Base-by-base conservation (phyloP, 2,329 filamentous ascomycete species). In the Dissoconium aciculare region DNA sequence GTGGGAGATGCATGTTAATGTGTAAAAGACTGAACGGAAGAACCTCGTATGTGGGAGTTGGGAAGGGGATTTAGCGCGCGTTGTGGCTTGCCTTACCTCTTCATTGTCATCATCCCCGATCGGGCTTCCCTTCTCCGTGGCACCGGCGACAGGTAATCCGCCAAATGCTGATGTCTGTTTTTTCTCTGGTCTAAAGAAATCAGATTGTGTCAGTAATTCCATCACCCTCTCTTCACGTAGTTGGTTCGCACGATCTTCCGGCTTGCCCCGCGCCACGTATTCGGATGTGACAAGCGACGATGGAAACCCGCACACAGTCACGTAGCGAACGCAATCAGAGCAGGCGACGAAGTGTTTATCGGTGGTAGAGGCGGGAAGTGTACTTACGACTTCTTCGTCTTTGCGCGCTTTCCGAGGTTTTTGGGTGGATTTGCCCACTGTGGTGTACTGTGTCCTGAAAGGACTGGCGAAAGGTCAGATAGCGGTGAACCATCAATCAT, bases 111-210 rank as follows among this genome's bases (percentile, higher is more conserved):
- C 71, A 56, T 67, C 71, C 50, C 65, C 63, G 47, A 67, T 58
- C 42, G 74, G 71, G 51, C 69, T 70, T 54, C 64, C 69, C 43
- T 70, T 65, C 55, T 76, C 45, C 47, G 46, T 74, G 54, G 71
- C 73, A 60, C 66, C 66, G 44, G 64, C 58, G 47, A 71, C 70
- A 50, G 76, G 69, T 51, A 80, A 65, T 47, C 77, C 78, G 52
- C 74, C 75, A 44, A 73, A 69, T 41, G 71, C 70, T 44, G 73
- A 70, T 38, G 66, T 65, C 55, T 76, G 78, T 60, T 78, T 82
- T 62, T 85, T 85, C 55, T 77, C 67, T 26, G 79, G 79, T 43
- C 79, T 85, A 51, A 8, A 23, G n/a, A n/a, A 23, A n/a, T n/a
- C n/a, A n/a, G n/a, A n/a, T n/a, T n/a, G n/a, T n/a, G n/a, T n/a